These are phyloP conservation scores for Ustilago trichophora DNA, from an alignment of 1,284 basidiomycete species.

Conservation along the genomic window DNA sequence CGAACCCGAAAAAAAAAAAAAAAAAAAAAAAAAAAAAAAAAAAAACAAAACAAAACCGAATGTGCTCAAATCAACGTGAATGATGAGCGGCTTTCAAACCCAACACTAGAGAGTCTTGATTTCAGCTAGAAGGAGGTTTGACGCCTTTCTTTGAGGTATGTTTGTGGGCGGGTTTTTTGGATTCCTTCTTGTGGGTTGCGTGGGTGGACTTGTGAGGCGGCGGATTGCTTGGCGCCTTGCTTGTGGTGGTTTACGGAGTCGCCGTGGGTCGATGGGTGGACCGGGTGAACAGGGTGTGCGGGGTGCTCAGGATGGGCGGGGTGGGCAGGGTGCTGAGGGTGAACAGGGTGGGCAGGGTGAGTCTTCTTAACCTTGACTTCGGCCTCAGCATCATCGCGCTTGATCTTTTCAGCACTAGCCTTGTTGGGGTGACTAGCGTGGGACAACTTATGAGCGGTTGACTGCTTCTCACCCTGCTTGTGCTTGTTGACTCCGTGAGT, in stretches of 20 bases:
- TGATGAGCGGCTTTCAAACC: too few relatives aligned
- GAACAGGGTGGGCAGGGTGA: background rate
- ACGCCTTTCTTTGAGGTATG: too few relatives aligned
- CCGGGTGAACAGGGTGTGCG: background rate
- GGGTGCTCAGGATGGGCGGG: too few relatives aligned
- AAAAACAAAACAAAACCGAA: too few relatives aligned
- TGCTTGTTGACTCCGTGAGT: constrained; percentile 10
- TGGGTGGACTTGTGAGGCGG: constrained; percentile 1
- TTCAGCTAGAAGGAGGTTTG: too few relatives aligned
- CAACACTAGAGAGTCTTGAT: too few relatives aligned
- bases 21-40: too few relatives aligned
- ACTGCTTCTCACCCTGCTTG: constrained; percentile 12
- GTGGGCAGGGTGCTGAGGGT: too few relatives aligned
- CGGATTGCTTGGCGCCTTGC: constrained; percentile 5
- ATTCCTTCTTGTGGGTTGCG: constrained; percentile 10
- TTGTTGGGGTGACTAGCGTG: constrained; percentile 6
- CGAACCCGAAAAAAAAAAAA: too few relatives aligned
- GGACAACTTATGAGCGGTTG: constrained; percentile 1
- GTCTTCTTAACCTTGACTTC: background rate
- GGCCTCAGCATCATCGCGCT: background rate
- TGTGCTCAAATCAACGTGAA: too few relatives aligned
- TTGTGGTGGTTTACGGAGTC: constrained; percentile 1
- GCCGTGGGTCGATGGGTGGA: background rate
- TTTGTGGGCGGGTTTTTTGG: constrained; percentile 33
- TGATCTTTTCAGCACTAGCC: background rate